A percentile compares a stretch with the other conserved stretches of the same genome.
Conservation (phyloP, 495 filamentous ascomycete species). For the Chaetomium fimeti region DNA sequence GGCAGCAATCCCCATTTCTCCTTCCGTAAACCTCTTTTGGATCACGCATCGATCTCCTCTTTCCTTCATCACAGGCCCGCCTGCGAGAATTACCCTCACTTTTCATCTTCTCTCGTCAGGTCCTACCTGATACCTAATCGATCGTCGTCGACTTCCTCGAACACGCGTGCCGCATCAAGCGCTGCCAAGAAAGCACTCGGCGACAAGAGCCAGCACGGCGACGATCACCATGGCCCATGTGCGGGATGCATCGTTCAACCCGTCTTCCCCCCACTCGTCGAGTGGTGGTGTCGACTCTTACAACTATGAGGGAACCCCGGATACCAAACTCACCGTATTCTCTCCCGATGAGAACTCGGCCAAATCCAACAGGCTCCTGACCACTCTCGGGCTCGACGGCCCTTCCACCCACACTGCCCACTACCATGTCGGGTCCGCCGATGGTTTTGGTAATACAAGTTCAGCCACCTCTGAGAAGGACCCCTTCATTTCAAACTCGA, state of each 20-base stretch:
- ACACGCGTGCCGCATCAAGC: neutral
- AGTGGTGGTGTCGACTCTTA: slow-evolving; percentile 53
- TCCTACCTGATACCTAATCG: slow-evolving; percentile 11
- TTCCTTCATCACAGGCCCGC: slow-evolving; percentile 14
- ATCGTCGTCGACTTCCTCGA: slow-evolving; percentile 21
- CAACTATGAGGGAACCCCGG: slow-evolving; percentile 57
- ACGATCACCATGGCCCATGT: slow-evolving; percentile 34
- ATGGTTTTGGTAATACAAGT: slow-evolving; percentile 19
- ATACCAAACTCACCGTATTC: slow-evolving; percentile 61
- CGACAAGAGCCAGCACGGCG: neutral
- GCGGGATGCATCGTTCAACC: slow-evolving; percentile 44
- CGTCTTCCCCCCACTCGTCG: slow-evolving; percentile 58
- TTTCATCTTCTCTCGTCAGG: slow-evolving; percentile 20
- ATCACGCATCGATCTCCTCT: slow-evolving; percentile 4
- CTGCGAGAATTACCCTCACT: slow-evolving; percentile 19
- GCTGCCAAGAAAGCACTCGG: slow-evolving; percentile 1
- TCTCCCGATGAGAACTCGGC: slow-evolving; percentile 58
- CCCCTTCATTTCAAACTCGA: slow-evolving; percentile 41
- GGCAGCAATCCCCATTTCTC: neutral
- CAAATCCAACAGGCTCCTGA: slow-evolving; percentile 34
- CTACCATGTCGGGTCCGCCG: slow-evolving; percentile 20
- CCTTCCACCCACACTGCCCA: slow-evolving; percentile 17
- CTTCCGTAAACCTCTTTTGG: slow-evolving; percentile 16
- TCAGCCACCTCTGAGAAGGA: slow-evolving; percentile 38
- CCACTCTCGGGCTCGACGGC: slow-evolving; percentile 26